Base-by-base conservation (phyloP, 2,329 filamentous ascomycete genomes). In the Aspergillus sp. region DNA sequence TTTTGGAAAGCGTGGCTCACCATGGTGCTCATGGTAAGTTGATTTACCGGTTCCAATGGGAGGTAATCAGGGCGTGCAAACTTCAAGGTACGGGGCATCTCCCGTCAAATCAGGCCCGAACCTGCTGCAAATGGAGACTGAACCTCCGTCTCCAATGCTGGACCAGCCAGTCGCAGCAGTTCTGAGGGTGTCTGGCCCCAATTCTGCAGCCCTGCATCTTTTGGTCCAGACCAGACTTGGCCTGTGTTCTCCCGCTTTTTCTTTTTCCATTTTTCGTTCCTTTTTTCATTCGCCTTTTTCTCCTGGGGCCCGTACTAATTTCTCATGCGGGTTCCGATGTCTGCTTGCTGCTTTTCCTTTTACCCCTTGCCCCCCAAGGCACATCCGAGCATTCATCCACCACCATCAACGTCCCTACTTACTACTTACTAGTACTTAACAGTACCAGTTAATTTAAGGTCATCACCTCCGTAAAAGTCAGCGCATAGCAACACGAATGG, bases 171-270 rank as follows among this genome's bases (percentile, higher is more conserved):
- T 50, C 27, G 56, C 23, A 13, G 53, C 11, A 36, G 11, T 36
- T 23, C 27, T 27, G 13, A 52, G 23, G 8, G 47, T 50, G 47
- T 50, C 47, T 50, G 48, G 57, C 57, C 39, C 54, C 42, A 44
- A 59, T 58, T 63, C 61, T 63, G 62, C 64, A 64, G 64, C 62
- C 59, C 56, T 64, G 61, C 61, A 63, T 60, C 53, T 59, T 50
- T 57, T 60, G 60, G 64, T 61, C 64, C 60, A 64, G 64, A 64
- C 64, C 62, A 54, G 30, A 59, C 54, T 54, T 57, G 39, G 36
- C 48, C 51, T 58, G 41, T 51, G 38, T 41, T 55, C 21, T 32
- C 17, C 38, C 53, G 19, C 27, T 15, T 15, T 44, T 32, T 44
- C 17, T 32, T 48, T 23, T 17, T 59, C 32, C n/a, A 41, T 48